These are phyloP conservation scores for Eutrema yunnanense DNA, from an alignment of 345 rosid genomes.

Conservation along the genomic window DNA sequence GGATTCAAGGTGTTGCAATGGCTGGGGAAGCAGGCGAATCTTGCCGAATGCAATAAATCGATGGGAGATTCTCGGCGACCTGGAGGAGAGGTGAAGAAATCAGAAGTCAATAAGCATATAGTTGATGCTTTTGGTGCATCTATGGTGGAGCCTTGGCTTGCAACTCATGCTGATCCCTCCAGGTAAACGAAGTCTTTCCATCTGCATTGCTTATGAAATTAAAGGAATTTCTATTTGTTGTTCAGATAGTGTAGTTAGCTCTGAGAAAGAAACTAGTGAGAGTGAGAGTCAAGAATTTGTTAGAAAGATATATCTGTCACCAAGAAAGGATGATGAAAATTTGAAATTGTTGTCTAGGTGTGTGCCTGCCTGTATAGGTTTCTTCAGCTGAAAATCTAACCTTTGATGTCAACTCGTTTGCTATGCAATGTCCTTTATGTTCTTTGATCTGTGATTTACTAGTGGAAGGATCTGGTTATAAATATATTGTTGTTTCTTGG, in stretches of 20 bases:
- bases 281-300: neutral
- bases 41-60: constrained; percentile 77
- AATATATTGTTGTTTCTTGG: neutral
- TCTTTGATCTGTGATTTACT: neutral
- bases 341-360: neutral
- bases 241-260: neutral
- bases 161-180: constrained; percentile 89
- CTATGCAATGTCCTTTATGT: neutral
- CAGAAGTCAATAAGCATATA: constrained; percentile 51
- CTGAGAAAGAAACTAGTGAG: neutral
- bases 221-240: neutral
- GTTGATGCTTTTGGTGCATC: constrained; percentile 84
- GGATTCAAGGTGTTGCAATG: constrained; percentile 79
- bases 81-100: constrained; percentile 59
- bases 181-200: constrained; percentile 39
- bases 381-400: neutral
- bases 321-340: neutral
- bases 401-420: neutral
- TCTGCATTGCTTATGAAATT: neutral
- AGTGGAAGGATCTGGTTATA: neutral
- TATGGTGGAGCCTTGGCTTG: constrained; percentile 94
- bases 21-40: constrained; percentile 94
- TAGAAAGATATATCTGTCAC: neutral
- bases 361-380: neutral
- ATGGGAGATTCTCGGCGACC: constrained; percentile 45